These are phyloP conservation scores for Oehlia diaphana DNA, from an alignment of 192 early-diverging fungal genomes.

Conservation along the genomic window DNA sequence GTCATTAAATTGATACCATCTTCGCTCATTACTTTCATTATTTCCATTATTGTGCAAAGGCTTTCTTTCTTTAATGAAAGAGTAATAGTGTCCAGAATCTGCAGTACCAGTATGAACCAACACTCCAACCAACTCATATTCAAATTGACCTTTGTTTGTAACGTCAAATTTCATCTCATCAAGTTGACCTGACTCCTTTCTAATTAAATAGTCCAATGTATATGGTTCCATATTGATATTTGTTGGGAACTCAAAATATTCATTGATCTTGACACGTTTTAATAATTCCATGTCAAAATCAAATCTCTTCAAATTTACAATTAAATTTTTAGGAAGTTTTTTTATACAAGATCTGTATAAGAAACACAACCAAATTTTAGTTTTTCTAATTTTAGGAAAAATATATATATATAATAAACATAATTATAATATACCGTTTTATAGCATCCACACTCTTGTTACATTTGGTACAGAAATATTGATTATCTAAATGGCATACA, in stretches of 20 bases:
- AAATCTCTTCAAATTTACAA: constrained; percentile 67
- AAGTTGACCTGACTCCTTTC: constrained; percentile 41
- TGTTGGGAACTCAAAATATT: constrained; percentile 57
- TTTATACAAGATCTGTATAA: constrained; percentile 50
- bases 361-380: background rate
- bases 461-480: constrained; percentile 54
- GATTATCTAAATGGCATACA: constrained; percentile 38
- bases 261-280: constrained; percentile 59
- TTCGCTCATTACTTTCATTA: constrained; percentile 12
- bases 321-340: constrained; percentile 54
- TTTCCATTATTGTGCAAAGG: background rate
- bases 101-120: constrained; percentile 61
- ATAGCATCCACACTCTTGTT: constrained; percentile 59
- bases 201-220: constrained; percentile 43
- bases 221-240: constrained; percentile 58
- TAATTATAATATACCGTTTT: constrained; percentile 39
- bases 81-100: constrained; percentile 60
- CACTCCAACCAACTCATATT: constrained; percentile 56
- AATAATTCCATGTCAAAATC: constrained; percentile 60
- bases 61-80: constrained; percentile 48
- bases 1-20: constrained; percentile 58
- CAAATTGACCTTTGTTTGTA: constrained; percentile 33
- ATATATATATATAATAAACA: background rate
- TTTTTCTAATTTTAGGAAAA: background rate
- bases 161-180: constrained; percentile 28